Base-by-base conservation (phyloP, 257 asterid species). In the Mentha longifolia region DNA sequence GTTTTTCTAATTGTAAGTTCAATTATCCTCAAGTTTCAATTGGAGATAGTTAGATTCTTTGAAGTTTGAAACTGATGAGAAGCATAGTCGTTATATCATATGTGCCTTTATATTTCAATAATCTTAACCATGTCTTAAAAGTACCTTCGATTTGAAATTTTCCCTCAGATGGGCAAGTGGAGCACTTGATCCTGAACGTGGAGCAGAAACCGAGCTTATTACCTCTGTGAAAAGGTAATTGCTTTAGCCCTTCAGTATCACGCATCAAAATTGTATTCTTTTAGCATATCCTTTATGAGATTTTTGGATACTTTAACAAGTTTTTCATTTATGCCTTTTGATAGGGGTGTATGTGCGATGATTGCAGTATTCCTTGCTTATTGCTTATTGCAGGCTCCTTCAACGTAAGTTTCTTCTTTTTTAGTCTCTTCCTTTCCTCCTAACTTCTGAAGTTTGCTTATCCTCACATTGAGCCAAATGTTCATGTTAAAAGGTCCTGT, bases 261-360 rank as follows among this genome's bases (percentile, higher is more conserved):
- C 74, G 55, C 14, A n/a, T 9, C n/a, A 6, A 14, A 66, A 41
- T 12, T 11, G 16, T 52, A 3, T 15, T 6, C 8, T 14, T 31
- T 46, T 20, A 22, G 28, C 19, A 9, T 42, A 58, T 72, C 49
- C 45, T 61, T 42, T 55, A 35, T 67, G 20, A 45, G 67, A 16
- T 65, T 70, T 62, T 68, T 47, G 41, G 50, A 72, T 47, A 19
- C 55, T 61, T 80, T 43, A 50, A 55, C 65, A 33, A 69, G 20
- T 57, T 35, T 68, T 76, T 61, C 56, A 50, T 72, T 55, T 62
- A 65, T 81, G 63, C 61, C 64, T 80, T 72, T 77, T 73, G 68
- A 63, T 72, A 95, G 99, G 81, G 99, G 99, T 70, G 72, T 92
- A 62, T 95, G 94, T 96, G 99, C 99, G 51, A 88, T 92, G 97